Evolutionary conservation across 179 eudicot species (phyloP), one percentile per base, ranked within the genome.

Genomic region (Amaranthus tricolor): DNA sequence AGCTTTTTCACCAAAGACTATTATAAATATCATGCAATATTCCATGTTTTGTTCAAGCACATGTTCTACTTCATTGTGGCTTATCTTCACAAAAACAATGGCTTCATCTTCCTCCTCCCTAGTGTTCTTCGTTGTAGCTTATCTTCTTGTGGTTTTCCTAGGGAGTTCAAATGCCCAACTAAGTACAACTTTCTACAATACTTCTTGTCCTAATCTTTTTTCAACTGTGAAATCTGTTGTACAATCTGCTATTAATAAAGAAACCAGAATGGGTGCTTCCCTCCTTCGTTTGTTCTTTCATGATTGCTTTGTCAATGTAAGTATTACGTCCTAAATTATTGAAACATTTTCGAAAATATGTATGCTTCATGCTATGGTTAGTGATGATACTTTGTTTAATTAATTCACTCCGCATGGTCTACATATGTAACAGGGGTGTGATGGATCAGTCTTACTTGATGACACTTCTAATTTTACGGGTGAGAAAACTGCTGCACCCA

Each of bases 251-350:
- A 63, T 91, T 9, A 60, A 75, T 7, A 86, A 84, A 4, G 93
- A 91, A 77, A 84, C 93, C 9, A 84, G 93, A 2, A 89, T 91
- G 91, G 96, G 96, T 1, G 96, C 93, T 45, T 91, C 96, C 31
- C 81, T 91, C 17, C 88, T 91, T 31, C 91, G 96, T 1, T 31
- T 91, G 73, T 81, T 78, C 77, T 91, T 91, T 81, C 96, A 89
- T 59, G 96, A 91, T 50, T 91, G 96, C 81, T 91, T 91, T 57
- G 93, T 91, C 48, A 86, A 91, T 50, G 96, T 91, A 91, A 82
- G n/a, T 10, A 14, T 14, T 14, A 13, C 20, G 10, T 40, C 15
- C 66, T 0, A 7, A 31, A 4, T 9, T 8, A 7, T 54, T 31
- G 40, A 3, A 31, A 31, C 40, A 31, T 31, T 31, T 4, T 31